Percentiles rank a stretch among this genome's conserved stretches.
Evolutionary conservation across 2,329 filamentous ascomycete genomes (phyloP).

Genomic region (Botrytis aclada): DNA sequence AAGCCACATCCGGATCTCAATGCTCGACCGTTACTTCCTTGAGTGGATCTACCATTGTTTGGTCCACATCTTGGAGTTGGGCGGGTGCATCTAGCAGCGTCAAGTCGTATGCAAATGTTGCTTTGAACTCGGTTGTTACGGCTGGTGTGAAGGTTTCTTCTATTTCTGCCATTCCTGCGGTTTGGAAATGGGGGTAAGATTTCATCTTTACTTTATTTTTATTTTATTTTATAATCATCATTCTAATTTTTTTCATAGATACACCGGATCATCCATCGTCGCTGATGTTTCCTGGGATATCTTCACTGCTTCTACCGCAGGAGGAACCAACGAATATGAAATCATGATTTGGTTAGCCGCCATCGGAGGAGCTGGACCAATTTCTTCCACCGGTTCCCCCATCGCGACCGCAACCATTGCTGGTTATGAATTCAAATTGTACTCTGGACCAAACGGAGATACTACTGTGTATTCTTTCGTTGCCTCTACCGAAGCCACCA

Average conservation of each 20-base stretch:
- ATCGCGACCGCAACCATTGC: conserved; percentile 54
- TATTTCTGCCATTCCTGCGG: conserved; percentile 40
- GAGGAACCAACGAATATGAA: conserved; percentile 53
- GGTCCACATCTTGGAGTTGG: conserved; percentile 45
- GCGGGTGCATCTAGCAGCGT: conserved; percentile 39
- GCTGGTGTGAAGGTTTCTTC: conserved; percentile 37
- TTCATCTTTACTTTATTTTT: too few relatives aligned
- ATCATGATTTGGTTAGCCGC: conserved; percentile 64
- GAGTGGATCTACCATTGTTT: conserved; percentile 38
- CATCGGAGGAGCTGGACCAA: conserved; percentile 55
- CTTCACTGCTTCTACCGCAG: conserved; percentile 51
- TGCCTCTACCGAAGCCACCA: conserved; percentile 44
- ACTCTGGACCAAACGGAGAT: conserved; percentile 54
- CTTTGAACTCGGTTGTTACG: conserved; percentile 38
- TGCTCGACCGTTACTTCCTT: conserved; percentile 41
- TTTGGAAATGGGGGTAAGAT: conserved; percentile 42
- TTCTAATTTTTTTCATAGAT: conserved; percentile 34
- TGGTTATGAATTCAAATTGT: conserved; percentile 56
- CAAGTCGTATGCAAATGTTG: conserved; percentile 44
- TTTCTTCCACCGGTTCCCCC: conserved; percentile 50
- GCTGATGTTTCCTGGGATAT: conserved; percentile 62
- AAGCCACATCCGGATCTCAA: conserved; percentile 31
- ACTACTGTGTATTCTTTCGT: conserved; percentile 63
- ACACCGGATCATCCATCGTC: conserved; percentile 48
- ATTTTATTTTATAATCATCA: not conserved